Conservation (phyloP, 2,329 filamentous ascomycete species). For the Macroventuria anomochaeta region DNA sequence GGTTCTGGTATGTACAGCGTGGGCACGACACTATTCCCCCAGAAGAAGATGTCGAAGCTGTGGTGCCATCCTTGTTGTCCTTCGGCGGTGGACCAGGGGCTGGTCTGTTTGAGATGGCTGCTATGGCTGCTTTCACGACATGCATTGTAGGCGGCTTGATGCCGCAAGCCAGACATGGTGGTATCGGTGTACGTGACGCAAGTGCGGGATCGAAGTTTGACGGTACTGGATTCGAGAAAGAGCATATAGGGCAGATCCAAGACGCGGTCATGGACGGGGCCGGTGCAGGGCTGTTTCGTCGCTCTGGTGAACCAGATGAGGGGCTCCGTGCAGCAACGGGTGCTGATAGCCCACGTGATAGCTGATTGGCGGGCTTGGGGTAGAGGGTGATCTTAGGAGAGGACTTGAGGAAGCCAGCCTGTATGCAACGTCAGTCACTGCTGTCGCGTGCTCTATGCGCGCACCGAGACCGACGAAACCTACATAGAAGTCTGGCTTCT, state of each 20-base stretch:
- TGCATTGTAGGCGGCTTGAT: conserved; percentile 87
- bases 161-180: conserved; percentile 89
- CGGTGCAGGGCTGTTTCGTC: conserved; percentile 52
- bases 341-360: conserved; percentile 59
- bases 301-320: conserved; percentile 39
- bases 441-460: conserved; percentile 1
- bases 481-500: conserved; percentile 76
- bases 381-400: conserved; percentile 91
- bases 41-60: conserved; percentile 18
- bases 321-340: conserved; percentile 49
- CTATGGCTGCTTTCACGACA: conserved; percentile 85
- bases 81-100: conserved; percentile 35
- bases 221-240: conserved; percentile 89
- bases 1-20: conserved; percentile 91
- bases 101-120: conserved; percentile 69
- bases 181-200: conserved; percentile 78
- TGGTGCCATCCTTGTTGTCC: conserved; percentile 48
- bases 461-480: conserved; percentile 10
- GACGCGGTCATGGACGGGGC: conserved; percentile 69
- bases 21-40: conserved; percentile 63
- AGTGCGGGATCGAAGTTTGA: conserved; percentile 89
- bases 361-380: conserved; percentile 77
- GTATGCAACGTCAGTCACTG: conserved; percentile 26
- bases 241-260: conserved; percentile 96
- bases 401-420: conserved; percentile 93